Evolutionary conservation across 2,329 filamentous ascomycete species (phyloP).

Genomic region (Falciphora oryzae): DNA sequence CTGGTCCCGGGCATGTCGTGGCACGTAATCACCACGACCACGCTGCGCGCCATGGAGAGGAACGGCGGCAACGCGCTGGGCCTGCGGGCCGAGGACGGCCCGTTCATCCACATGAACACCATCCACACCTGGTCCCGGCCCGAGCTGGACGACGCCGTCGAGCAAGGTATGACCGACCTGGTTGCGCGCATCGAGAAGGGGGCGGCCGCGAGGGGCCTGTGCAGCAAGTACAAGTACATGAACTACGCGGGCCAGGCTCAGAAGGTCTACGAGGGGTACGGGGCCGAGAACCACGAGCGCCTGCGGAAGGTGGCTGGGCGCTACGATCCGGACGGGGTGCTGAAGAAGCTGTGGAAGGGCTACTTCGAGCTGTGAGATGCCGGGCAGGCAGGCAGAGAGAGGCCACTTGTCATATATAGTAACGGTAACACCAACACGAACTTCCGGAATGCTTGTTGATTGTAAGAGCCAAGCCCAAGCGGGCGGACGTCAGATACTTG

Average conservation of each 20-base stretch:
- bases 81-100: conserved; percentile 26
- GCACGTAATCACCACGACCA: conserved; percentile 32
- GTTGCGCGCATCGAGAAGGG: conserved; percentile 21
- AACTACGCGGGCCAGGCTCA: conserved; percentile 37
- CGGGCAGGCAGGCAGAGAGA: no score
- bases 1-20: conserved; percentile 15
- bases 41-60: conserved; percentile 25
- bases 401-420: no score
- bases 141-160: conserved; percentile 25
- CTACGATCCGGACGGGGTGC: conserved; percentile 29
- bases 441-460: no score
- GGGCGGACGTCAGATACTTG: no score
- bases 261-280: conserved; percentile 33
- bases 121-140: conserved; percentile 19
- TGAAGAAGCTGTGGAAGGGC: conserved; percentile 27
- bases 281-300: conserved; percentile 27
- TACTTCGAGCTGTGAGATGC: conserved; percentile 19
- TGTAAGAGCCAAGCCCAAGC: no score
- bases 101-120: conserved; percentile 28
- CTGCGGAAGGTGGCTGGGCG: conserved; percentile 23
- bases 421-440: no score
- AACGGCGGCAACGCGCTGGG: conserved; percentile 37
- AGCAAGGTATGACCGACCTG: conserved; percentile 16
- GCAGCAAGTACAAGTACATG: conserved; percentile 32
- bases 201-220: conserved; percentile 23